phyloP scores from a whole-genome alignment of 1,284 basidiomycete genomes.

The Neotropicomus parvogracilis region DNA sequence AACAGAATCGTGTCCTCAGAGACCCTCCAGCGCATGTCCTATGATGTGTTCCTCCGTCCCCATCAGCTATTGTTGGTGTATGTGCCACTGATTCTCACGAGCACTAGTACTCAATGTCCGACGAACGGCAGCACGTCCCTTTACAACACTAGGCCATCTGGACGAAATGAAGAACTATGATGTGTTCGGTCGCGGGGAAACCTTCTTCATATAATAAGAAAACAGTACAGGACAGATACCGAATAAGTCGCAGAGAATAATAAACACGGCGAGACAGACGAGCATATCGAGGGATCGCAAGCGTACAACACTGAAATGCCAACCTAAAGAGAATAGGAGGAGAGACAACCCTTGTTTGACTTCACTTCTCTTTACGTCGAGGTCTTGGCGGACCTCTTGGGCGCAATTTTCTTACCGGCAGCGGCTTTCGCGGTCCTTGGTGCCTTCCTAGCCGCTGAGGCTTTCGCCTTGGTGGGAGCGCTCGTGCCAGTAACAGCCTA shows the following conservation, averaged over 20 bases:
- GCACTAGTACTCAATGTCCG: too few species aligned
- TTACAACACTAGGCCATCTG: too few species aligned
- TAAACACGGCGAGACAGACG: constrained; percentile 18
- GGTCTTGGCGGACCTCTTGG: constrained; percentile 24
- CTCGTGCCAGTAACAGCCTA: constrained; percentile 50
- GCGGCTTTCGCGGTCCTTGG: constrained; percentile 37
- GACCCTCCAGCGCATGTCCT: neutral
- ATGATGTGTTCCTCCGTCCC: constrained; percentile 1
- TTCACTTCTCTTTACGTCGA: constrained; percentile 16
- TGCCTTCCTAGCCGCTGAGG: constrained; percentile 34
- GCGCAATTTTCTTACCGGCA: constrained; percentile 26
- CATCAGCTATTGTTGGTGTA: neutral
- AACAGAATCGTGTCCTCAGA: neutral
- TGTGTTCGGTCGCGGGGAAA: neutral
- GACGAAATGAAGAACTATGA: too few species aligned
- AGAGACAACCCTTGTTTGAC: constrained; percentile 1
- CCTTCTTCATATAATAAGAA: constrained; percentile 18
- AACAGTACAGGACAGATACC: constrained; percentile 30
- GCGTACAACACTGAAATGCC: constrained; percentile 27
- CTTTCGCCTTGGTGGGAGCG: constrained; percentile 35
- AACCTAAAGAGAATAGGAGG: constrained; percentile 7
- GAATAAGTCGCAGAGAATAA: constrained; percentile 31
- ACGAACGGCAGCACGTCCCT: too few species aligned
- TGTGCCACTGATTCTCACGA: neutral
- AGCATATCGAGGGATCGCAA: constrained; percentile 34